These are phyloP conservation scores for Neospora caninum DNA, from an alignment of 169 alveolate species.

Conservation along the genomic window DNA sequence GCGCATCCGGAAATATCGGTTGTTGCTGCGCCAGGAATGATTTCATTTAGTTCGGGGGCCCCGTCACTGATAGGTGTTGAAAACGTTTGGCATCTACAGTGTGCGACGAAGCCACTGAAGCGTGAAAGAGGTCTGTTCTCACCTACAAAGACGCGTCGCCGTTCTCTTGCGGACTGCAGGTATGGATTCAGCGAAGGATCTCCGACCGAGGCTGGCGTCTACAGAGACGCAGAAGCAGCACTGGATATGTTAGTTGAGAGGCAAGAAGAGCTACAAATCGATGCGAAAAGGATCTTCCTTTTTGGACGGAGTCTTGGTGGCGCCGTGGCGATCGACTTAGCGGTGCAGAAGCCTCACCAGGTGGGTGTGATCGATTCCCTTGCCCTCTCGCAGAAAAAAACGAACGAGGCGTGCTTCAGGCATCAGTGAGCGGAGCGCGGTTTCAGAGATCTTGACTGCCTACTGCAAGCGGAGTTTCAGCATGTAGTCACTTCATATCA, in stretches of 20 bases:
- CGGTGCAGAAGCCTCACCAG: conserved; percentile 50
- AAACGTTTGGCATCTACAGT: too few relatives aligned
- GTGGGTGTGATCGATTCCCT: conserved; percentile 37
- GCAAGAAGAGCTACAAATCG: conserved; percentile 56
- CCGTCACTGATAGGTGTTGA: neutral
- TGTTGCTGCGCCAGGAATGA: too few relatives aligned
- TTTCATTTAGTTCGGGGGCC: too few relatives aligned
- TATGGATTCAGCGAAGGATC: conserved; percentile 68
- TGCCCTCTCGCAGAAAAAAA: too few relatives aligned
- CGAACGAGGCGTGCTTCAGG: neutral
- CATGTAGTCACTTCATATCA: too few relatives aligned
- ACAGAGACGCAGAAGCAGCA: conserved; percentile 66
- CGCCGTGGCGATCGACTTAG: conserved; percentile 80
- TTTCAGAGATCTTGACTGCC: too few relatives aligned
- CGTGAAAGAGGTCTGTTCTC: neutral
- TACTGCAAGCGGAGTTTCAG: too few relatives aligned
- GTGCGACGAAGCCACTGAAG: neutral
- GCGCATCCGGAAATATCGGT: too few relatives aligned
- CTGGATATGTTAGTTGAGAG: conserved; percentile 33
- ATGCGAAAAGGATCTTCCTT: conserved; percentile 69
- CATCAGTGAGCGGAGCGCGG: neutral
- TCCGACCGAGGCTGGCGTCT: conserved; percentile 69
- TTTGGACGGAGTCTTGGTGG: conserved; percentile 82
- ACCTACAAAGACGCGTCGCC: neutral
- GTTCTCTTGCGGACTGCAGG: neutral